These are phyloP conservation scores for Erysimum pusillum DNA, from an alignment of 441 rosid genomes.

Conservation along the genomic window DNA sequence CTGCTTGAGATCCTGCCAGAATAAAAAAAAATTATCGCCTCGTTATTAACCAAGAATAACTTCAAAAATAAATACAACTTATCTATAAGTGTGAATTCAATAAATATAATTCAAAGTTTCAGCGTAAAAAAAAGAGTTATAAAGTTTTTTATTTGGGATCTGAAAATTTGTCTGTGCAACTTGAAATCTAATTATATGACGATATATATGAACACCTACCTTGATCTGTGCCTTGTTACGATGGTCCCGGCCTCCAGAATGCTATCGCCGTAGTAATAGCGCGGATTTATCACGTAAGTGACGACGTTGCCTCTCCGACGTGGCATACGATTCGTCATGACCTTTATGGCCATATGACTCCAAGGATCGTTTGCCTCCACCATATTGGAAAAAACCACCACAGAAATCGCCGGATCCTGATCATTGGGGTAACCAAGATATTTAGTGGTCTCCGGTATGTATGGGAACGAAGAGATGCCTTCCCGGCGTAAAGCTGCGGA, in stretches of 20 bases:
- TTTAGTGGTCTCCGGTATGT: no score
- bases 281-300: no score
- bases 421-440: not conserved
- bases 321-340: no score
- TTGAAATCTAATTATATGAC: not conserved
- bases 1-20: not conserved
- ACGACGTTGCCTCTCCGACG: no score
- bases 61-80: not conserved
- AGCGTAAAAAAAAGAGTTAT: no score
- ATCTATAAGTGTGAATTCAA: no score
- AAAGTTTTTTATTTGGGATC: not conserved
- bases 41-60: not conserved
- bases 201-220: not conserved
- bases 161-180: not conserved
- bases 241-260: no score
- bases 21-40: no score
- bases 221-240: not conserved
- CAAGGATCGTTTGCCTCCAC: not conserved
- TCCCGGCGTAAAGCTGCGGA: constrained; percentile 28
- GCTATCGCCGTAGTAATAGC: no score
- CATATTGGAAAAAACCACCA: not conserved
- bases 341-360: no score
- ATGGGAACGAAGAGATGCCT: constrained; percentile 16
- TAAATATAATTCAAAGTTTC: no score
- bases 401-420: constrained; percentile 4